These are phyloP conservation scores for Gossypium raimondii DNA, from an alignment of 345 rosid genomes.

Conservation along the genomic window DNA sequence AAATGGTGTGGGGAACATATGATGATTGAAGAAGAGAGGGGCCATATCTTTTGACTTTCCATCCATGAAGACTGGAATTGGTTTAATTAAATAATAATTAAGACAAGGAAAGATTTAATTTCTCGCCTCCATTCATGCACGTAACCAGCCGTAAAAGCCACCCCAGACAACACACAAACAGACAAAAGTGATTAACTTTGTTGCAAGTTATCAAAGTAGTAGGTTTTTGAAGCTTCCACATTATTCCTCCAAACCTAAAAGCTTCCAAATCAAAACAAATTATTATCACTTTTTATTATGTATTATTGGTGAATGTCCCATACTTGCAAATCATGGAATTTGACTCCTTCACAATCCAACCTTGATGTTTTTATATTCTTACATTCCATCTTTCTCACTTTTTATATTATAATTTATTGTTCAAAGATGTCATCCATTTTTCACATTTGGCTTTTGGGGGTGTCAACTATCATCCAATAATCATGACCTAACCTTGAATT, in stretches of 20 bases:
- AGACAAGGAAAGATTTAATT: background rate
- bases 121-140: slow-evolving; percentile 12
- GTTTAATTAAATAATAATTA: background rate
- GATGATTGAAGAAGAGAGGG: slow-evolving; percentile 28
- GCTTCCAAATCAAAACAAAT: background rate
- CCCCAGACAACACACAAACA: background rate
- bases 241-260: background rate
- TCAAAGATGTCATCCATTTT: background rate
- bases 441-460: background rate
- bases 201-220: slow-evolving; percentile 11
- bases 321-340: slow-evolving; percentile 7
- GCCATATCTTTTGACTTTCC: slow-evolving; percentile 49
- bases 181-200: background rate
- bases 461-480: background rate
- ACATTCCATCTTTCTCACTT: background rate
- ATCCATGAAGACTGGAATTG: slow-evolving; percentile 25
- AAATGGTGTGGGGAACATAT: background rate
- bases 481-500: background rate
- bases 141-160: background rate
- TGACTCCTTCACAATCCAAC: background rate
- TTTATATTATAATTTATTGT: background rate
- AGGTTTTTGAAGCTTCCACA: slow-evolving; percentile 12
- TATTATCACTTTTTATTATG: background rate
- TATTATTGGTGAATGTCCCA: background rate
- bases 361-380: slow-evolving; percentile 4